phyloP scores from a whole-genome alignment of 768 basidiomycete genomes.

The Agaricus subrufescens region DNA sequence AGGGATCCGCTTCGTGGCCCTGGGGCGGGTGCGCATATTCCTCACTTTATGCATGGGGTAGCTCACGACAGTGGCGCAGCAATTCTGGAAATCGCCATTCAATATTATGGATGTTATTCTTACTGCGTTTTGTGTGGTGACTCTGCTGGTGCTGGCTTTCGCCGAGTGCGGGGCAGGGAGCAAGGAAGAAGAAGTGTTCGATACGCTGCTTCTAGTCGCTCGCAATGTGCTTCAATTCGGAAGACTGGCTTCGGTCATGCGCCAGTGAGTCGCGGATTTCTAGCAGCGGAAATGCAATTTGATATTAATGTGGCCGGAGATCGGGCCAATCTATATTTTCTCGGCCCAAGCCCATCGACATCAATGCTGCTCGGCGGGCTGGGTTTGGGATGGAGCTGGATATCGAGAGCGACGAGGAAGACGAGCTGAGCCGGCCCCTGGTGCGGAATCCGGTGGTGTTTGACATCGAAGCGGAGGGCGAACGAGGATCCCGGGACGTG shows the following conservation, averaged over 20 bases:
- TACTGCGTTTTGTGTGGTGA: slow-evolving; percentile 86
- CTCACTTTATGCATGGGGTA: background rate
- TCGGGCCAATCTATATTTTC: slow-evolving; percentile 89
- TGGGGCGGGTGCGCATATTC: slow-evolving; percentile 70
- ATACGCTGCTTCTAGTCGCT: slow-evolving; percentile 87
- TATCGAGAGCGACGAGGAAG: slow-evolving; percentile 61
- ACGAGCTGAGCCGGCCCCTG: slow-evolving; percentile 54
- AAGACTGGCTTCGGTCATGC: slow-evolving; percentile 86
- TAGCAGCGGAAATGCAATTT: slow-evolving; percentile 5
- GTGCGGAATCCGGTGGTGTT: slow-evolving; percentile 60
- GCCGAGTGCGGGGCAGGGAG: slow-evolving; percentile 79
- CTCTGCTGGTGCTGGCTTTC: slow-evolving; percentile 83
- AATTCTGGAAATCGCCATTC: slow-evolving; percentile 96
- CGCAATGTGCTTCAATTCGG: slow-evolving; percentile 92
- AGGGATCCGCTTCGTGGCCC: slow-evolving; percentile 83
- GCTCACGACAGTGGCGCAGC: slow-evolving; percentile 38
- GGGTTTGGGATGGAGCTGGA: slow-evolving; percentile 71
- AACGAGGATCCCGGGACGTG: slow-evolving; percentile 17
- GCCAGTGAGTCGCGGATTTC: slow-evolving; percentile 61
- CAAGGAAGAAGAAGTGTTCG: slow-evolving; percentile 91
- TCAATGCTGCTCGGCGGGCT: slow-evolving; percentile 62
- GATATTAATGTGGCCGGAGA: slow-evolving; percentile 32
- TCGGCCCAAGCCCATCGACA: slow-evolving; percentile 81
- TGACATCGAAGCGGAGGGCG: slow-evolving; percentile 38
- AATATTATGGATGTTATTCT: slow-evolving; percentile 87